Conservation (phyloP, 345 rosid genomes). For the Heritiera littoralis region DNA sequence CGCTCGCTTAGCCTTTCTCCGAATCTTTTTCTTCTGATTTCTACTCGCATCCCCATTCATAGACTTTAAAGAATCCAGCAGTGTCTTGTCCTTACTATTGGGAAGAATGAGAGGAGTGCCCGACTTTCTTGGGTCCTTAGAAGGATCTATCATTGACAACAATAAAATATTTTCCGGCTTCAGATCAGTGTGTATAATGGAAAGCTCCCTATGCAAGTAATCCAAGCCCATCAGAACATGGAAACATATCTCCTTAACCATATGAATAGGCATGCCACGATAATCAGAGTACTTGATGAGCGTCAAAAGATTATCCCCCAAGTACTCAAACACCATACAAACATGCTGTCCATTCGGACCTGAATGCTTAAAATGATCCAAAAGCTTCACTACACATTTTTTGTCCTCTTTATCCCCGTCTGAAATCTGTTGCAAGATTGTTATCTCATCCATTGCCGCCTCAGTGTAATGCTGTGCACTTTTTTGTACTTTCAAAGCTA, state of each 20-base stretch:
- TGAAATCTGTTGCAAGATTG: constrained; percentile 67
- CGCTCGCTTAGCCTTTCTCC: constrained; percentile 58
- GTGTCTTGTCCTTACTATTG: constrained; percentile 40
- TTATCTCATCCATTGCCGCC: constrained; percentile 82
- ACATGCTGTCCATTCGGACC: constrained; percentile 86
- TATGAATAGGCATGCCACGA: constrained; percentile 55
- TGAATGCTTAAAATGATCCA: constrained; percentile 78
- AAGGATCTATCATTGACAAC: constrained; percentile 60
- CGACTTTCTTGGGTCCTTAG: constrained; percentile 55
- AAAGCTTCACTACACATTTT: constrained; percentile 69
- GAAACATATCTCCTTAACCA: constrained; percentile 61
- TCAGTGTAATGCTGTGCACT: constrained; percentile 82
- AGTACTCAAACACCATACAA: constrained; percentile 77
- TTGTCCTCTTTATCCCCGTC: constrained; percentile 62
- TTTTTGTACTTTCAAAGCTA: constrained; percentile 74
- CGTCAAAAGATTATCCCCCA: constrained; percentile 71
- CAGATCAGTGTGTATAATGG: constrained; percentile 73
- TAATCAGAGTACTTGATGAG: constrained; percentile 65
- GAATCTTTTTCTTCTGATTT: constrained; percentile 64
- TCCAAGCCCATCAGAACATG: constrained; percentile 63
- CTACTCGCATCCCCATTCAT: constrained; percentile 52
- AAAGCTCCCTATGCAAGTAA: constrained; percentile 72
- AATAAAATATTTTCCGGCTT: constrained; percentile 72
- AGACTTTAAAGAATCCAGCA: constrained; percentile 34
- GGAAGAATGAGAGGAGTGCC: constrained; percentile 50